phyloP scores from a whole-genome alignment of 2,329 filamentous ascomycete species.

The Neodidymelliopsis sp. region DNA sequence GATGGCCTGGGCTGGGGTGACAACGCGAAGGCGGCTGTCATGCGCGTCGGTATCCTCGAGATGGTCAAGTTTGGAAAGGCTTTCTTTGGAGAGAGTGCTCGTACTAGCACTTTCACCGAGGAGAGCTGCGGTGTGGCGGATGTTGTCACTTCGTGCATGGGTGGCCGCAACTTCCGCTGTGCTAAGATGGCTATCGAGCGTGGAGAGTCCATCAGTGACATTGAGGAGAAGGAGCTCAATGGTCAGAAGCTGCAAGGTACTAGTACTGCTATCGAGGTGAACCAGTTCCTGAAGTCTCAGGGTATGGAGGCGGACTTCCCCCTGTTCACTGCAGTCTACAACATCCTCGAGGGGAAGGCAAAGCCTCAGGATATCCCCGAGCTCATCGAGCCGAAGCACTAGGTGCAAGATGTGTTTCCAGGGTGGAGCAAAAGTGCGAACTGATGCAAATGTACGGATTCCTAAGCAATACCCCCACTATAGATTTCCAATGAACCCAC shows the following conservation, averaged over 20 bases:
- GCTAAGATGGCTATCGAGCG: conserved; percentile 86
- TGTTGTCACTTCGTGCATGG: conserved; percentile 90
- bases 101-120: conserved; percentile 90
- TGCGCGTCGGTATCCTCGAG: conserved; percentile 94
- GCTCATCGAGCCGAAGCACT: conserved; percentile 57
- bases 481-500: conserved; percentile 13
- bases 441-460: conserved; percentile 1
- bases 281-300: conserved; percentile 82
- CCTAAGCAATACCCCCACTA: conserved; percentile 21
- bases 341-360: conserved; percentile 78
- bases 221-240: conserved; percentile 89
- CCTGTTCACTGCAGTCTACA: conserved; percentile 86
- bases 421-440: conserved; percentile 1
- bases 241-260: conserved; percentile 97
- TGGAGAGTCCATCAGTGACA: conserved; percentile 80
- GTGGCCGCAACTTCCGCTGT: conserved; percentile 92
- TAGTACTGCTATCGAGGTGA: conserved; percentile 88
- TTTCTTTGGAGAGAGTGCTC: conserved; percentile 86
- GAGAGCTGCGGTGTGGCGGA: conserved; percentile 95
- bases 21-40: conserved; percentile 98
- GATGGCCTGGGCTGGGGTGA: conserved; percentile 97
- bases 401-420: background rate
- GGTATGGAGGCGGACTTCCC: conserved; percentile 85
- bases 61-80: conserved; percentile 95
- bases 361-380: conserved; percentile 82